Evolutionary conservation across 164 flowering plant species (phyloP).

Genomic region (Umbellularia californica): DNA sequence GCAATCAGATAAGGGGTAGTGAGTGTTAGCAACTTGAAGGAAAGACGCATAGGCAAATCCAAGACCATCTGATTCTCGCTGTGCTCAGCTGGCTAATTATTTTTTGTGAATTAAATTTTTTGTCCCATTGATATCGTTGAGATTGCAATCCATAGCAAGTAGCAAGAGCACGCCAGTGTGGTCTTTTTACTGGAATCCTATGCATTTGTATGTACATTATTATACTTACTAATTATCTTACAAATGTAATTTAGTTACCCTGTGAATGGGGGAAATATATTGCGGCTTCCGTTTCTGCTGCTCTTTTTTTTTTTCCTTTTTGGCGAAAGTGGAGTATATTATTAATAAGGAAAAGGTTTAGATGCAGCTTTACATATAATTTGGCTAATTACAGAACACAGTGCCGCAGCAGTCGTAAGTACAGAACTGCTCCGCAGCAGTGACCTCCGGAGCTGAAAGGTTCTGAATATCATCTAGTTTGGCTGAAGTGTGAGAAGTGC

Average conservation of each 20-base stretch:
- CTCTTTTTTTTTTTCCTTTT: too few species aligned
- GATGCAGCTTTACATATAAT: too few species aligned
- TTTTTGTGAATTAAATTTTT: neutral
- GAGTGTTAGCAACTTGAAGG: constrained; percentile 4
- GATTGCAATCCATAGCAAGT: neutral
- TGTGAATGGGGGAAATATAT: neutral
- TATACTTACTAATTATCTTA: neutral
- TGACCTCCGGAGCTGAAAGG: too few species aligned
- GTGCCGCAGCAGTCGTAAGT: too few species aligned
- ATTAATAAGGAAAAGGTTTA: too few species aligned
- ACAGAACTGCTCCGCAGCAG: too few species aligned
- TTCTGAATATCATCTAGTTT: too few species aligned
- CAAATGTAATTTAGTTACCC: neutral
- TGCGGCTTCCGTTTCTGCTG: neutral
- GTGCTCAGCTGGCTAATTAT: neutral
- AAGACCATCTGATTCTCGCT: neutral
- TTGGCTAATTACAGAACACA: too few species aligned
- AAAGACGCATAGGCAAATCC: too few species aligned
- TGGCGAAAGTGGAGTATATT: too few species aligned
- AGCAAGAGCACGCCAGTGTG: neutral
- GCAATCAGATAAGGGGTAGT: constrained; percentile 31
- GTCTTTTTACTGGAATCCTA: neutral
- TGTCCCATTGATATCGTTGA: neutral
- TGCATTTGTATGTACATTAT: neutral
- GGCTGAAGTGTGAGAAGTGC: too few species aligned